phyloP scores from a whole-genome alignment of 1,284 basidiomycete genomes.

The Hymenochaete sp. region DNA sequence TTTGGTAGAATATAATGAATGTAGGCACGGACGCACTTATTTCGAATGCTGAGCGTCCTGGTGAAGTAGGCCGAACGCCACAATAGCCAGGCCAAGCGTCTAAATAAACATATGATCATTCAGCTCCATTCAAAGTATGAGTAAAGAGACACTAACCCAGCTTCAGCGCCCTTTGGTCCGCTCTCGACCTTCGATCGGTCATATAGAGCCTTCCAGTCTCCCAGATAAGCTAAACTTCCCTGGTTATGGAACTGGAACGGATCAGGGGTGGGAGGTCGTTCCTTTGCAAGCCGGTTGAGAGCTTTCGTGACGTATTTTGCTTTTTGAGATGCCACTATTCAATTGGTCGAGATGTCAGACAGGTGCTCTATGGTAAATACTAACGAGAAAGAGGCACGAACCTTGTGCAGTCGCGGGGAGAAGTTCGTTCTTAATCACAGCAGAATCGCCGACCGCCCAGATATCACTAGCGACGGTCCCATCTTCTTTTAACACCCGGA shows the following conservation, averaged over 20 bases:
- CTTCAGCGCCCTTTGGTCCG: conserved; percentile 53
- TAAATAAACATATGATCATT: conserved; percentile 10
- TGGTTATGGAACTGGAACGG: conserved; percentile 64
- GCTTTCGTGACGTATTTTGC: conserved; percentile 65
- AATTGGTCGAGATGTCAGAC: conserved; percentile 7
- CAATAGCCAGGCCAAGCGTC: conserved; percentile 63
- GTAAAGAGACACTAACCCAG: conserved; percentile 34
- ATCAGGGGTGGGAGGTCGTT: conserved; percentile 28
- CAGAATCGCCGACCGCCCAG: conserved; percentile 79
- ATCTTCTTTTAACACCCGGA: conserved; percentile 48
- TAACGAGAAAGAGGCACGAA: not conserved
- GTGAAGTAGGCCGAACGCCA: conserved; percentile 80
- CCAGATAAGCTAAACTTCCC: conserved; percentile 76
- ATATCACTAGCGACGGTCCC: conserved; percentile 61
- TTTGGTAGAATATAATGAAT: conserved; percentile 1
- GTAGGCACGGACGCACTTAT: conserved; percentile 44
- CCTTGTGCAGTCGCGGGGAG: conserved; percentile 78
- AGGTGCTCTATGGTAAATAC: no score
- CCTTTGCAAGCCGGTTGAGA: conserved; percentile 52
- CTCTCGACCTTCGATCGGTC: conserved; percentile 46
- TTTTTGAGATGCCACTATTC: conserved; percentile 71
- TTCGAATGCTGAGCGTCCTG: conserved; percentile 67
- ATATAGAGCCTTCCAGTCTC: conserved; percentile 72
- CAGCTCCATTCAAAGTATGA: not conserved
- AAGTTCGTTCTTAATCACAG: conserved; percentile 47